phyloP scores from a whole-genome alignment of 2,329 filamentous ascomycete species.

The Colletotrichum trifolii region DNA sequence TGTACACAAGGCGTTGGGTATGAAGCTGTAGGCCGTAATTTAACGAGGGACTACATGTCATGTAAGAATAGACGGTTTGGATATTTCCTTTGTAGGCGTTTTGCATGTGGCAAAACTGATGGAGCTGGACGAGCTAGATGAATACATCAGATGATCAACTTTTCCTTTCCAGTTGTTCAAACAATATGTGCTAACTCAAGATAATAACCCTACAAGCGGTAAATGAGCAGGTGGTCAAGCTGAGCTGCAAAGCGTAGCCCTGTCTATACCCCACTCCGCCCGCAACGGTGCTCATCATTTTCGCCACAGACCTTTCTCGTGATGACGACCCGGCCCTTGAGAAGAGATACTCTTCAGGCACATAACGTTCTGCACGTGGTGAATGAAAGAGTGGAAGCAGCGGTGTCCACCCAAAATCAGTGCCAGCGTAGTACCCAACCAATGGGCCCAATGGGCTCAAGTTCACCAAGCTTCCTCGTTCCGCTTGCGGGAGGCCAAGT shows the following conservation, averaged over 20 bases:
- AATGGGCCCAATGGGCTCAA: no score
- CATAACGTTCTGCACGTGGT: background rate
- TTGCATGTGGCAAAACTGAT: slow-evolving; percentile 32
- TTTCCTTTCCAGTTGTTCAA: background rate
- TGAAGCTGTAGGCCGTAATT: slow-evolving; percentile 78
- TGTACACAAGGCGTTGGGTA: slow-evolving; percentile 90
- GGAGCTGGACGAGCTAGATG: slow-evolving; percentile 10
- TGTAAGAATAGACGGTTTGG: slow-evolving; percentile 35
- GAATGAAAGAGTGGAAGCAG: background rate
- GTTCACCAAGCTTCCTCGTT: no score
- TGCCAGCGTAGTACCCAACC: no score
- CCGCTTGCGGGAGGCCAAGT: no score
- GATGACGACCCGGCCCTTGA: no score
- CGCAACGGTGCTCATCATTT: no score
- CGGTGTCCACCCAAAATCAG: no score
- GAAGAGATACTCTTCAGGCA: no score
- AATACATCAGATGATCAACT: slow-evolving; percentile 23
- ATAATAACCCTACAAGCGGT: background rate
- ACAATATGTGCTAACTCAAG: background rate
- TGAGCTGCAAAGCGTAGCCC: no score
- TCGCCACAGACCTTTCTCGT: no score
- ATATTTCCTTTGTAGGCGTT: slow-evolving; percentile 35
- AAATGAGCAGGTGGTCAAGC: no score
- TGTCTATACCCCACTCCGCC: no score
- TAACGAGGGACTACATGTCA: slow-evolving; percentile 1